Evolutionary conservation across 2,329 filamentous ascomycete species (phyloP), one percentile per base, ranked within the genome.

Genomic region (Coniochaeta prunicola): DNA sequence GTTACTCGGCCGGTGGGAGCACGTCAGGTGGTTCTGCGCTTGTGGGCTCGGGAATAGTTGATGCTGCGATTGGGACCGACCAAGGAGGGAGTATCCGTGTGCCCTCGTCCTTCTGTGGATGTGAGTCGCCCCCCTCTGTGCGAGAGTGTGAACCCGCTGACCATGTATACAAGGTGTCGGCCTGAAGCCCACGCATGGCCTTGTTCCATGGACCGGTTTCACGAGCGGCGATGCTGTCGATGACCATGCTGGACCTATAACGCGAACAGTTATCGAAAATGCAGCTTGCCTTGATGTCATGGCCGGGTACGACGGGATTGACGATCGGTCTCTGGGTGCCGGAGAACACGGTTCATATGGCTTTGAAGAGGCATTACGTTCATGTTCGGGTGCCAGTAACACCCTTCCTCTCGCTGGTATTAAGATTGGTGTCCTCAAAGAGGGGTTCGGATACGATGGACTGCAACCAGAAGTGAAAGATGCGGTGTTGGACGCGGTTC

Each of bases 191-290:
- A 83, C 79, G 0, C 74, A 78, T 58, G 76, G 78, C 0, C 68
- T 82, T 0, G 73, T 84, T 0, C 80, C 81, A 0, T 83, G 75
- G 57, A 83, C 77, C 0, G 80, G 78, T 0, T 73, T 79, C 53
- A 72, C 73, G 1, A 77, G 74, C 40, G 76, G 78, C 0, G 78
- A 82, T 59, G 73, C 79, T 0, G 73, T 79, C 1, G 76, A 81
- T 45, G 81, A 84, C 60, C 79, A 83, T 62, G 71, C 70, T 0
- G 78, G 78, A 0, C 77, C 78, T 0, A 69, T 81, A 40, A 69
- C 76, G 0, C 66, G 69, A 3, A 75, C 69, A 1, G 72, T 78
- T 0, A 60, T 69, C 3, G 77, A 80, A 17, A 67, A 69, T 24
- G 77, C 79, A 6, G 61, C 63, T 0, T 72, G 74, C 15, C 68